These are phyloP conservation scores for Brassica carinata DNA, from an alignment of 345 rosid species.

Conservation along the genomic window DNA sequence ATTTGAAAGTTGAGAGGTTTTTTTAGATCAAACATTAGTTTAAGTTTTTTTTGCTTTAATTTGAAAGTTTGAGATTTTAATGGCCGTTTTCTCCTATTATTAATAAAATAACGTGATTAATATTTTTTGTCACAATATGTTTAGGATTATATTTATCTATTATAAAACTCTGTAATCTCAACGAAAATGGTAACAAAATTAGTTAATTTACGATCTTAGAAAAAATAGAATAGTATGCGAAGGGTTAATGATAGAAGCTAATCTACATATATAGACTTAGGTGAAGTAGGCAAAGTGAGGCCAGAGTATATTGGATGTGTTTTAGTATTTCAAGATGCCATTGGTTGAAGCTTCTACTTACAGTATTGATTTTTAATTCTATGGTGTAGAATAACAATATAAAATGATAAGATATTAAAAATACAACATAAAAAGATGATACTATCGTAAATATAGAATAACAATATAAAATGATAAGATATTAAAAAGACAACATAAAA, in stretches of 20 bases:
- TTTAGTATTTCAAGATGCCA: slow-evolving; percentile 19
- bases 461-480: background rate
- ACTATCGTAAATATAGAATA: background rate
- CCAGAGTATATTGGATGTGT: background rate
- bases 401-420: too few relatives aligned
- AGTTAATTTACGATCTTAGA: background rate
- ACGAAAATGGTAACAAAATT: background rate
- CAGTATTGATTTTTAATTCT: background rate
- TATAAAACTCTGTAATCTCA: background rate
- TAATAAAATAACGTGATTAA: background rate
- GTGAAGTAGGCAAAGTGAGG: slow-evolving; percentile 15
- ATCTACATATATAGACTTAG: background rate
- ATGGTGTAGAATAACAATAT: background rate
- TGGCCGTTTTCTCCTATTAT: too few relatives aligned
- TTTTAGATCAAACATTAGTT: too few relatives aligned
- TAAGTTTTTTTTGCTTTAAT: too few relatives aligned
- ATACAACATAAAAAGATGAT: background rate
- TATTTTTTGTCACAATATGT: too few relatives aligned
- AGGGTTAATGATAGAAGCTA: background rate
- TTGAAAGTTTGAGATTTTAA: too few relatives aligned
- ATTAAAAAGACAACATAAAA: background rate
- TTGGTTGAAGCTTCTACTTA: background rate
- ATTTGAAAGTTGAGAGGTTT: too few relatives aligned
- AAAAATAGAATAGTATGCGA: background rate
- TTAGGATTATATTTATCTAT: background rate